Evolutionary conservation across 805 yeast genomes (phyloP), one percentile per base, ranked within the genome.

Genomic region (Ogataea trehaloabstinens): DNA sequence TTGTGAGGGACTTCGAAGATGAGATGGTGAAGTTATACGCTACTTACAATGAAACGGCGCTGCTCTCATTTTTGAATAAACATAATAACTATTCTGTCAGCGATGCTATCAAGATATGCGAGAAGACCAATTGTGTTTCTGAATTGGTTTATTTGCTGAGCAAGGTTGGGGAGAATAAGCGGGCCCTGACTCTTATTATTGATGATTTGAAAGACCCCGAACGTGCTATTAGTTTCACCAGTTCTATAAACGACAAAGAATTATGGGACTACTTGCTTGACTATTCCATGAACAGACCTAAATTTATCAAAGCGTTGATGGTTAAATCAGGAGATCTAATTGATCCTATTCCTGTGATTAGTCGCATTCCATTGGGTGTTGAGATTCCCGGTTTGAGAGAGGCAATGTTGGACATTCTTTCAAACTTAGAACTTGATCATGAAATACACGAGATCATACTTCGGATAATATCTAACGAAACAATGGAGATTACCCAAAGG

Each of bases 71-170:
- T 56, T 63, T 91, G 41, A 74, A 73, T 48, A 68, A 66, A 33
- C 76, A 78, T 44, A 71, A 71, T 19, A 77, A 82, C 48, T 85
- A 83, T 56, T 75, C 85, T 44, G 75, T 89, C 30, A 84, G 79
- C 29, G 49, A 57, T 22, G 95, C 96, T 0, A 76, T 90, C n/a
- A 60, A 64, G 11, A 58, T 82, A 1, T 86, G 95, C 52, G 79
- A 80, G 43, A 42, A 56, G 8, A 64, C 70, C 17, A 70, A 70
- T 1, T 70, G 74, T 28, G 71, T 70, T 28, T 78, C 82, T 28
- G 98, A 91, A 53, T 67, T 89, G 28, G 95, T 93, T 0, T 89
- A 78, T 53, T 61, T 93, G 21, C 71, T 87, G 44, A 95, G 95
- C 4, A 78, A 79, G 51, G 80, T 85, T 19, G 98, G 99, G 1